A percentile compares a stretch with the other conserved stretches of the same genome.
phyloP scores from a whole-genome alignment of 2,329 filamentous ascomycete genomes.

The Penicillium thymicola region DNA sequence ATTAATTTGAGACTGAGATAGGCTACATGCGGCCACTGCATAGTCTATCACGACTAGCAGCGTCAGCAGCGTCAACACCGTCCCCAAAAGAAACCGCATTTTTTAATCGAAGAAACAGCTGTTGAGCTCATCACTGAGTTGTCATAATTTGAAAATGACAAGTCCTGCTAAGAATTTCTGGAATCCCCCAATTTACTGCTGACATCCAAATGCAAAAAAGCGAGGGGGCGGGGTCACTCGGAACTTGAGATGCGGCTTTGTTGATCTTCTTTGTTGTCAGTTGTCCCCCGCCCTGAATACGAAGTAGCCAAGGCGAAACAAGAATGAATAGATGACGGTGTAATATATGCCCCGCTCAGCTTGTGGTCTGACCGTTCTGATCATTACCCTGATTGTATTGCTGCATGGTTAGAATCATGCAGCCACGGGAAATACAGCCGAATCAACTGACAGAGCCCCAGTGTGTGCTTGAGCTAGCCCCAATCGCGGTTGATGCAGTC shows the following conservation, averaged over 20 bases:
- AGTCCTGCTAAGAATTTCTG: no score
- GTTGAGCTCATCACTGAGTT: background rate
- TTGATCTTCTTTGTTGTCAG: conserved; percentile 6
- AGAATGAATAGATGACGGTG: background rate
- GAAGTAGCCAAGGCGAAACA: background rate
- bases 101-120: background rate
- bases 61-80: background rate
- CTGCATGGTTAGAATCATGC: background rate
- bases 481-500: background rate
- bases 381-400: background rate
- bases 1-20: conserved; percentile 10
- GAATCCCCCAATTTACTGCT: background rate
- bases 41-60: conserved; percentile 1
- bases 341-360: background rate
- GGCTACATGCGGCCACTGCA: conserved; percentile 3
- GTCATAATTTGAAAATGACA: background rate
- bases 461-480: conserved; percentile 7
- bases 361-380: background rate
- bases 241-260: conserved; percentile 6
- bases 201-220: background rate
- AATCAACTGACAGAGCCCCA: conserved; percentile 3
- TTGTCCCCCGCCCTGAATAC: background rate
- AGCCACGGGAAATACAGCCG: background rate
- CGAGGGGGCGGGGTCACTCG: background rate
- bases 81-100: background rate